phyloP scores from a whole-genome alignment of 2,329 filamentous ascomycete genomes.

The Trichoderma cornu-damae region DNA sequence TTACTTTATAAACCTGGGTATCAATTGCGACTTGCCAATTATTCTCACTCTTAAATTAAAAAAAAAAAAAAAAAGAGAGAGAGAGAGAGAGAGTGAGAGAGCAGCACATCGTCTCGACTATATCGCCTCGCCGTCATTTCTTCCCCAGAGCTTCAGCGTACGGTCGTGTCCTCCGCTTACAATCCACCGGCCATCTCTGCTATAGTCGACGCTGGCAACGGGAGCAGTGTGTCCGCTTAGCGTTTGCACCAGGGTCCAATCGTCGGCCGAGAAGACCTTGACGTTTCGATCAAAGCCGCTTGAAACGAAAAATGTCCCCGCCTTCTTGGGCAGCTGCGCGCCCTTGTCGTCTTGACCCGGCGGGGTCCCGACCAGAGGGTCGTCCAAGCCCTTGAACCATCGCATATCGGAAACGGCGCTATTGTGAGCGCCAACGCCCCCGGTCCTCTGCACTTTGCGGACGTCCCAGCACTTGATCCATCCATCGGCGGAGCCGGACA shows the following conservation, averaged over 20 bases:
- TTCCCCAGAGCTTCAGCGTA: constrained; percentile 93
- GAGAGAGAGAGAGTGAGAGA: too few species aligned
- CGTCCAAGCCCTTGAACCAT: constrained; percentile 88
- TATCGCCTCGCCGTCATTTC: constrained; percentile 63
- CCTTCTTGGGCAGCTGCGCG: constrained; percentile 69
- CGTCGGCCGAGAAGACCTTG: constrained; percentile 92
- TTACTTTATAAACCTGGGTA: neutral
- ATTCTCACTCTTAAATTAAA: neutral
- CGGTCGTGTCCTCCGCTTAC: constrained; percentile 90
- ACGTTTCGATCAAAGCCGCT: constrained; percentile 92
- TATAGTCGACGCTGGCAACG: constrained; percentile 86
- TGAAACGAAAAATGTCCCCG: constrained; percentile 85
- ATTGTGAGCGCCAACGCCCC: constrained; percentile 83
- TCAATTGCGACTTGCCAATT: constrained; percentile 1
- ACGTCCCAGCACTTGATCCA: constrained; percentile 99
- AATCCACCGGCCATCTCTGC: constrained; percentile 82
- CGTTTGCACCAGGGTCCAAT: constrained; percentile 86
- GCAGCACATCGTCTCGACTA: too few species aligned
- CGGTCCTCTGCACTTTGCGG: constrained; percentile 76
- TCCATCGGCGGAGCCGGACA: constrained; percentile 89
- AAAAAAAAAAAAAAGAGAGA: constrained; percentile 16
- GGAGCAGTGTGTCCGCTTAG: constrained; percentile 88
- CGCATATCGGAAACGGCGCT: constrained; percentile 88
- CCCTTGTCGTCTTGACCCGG: constrained; percentile 61
- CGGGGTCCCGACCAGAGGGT: constrained; percentile 57